Conservation (phyloP, 2,329 filamentous ascomycete species). For the Sclerotinia subarctica region DNA sequence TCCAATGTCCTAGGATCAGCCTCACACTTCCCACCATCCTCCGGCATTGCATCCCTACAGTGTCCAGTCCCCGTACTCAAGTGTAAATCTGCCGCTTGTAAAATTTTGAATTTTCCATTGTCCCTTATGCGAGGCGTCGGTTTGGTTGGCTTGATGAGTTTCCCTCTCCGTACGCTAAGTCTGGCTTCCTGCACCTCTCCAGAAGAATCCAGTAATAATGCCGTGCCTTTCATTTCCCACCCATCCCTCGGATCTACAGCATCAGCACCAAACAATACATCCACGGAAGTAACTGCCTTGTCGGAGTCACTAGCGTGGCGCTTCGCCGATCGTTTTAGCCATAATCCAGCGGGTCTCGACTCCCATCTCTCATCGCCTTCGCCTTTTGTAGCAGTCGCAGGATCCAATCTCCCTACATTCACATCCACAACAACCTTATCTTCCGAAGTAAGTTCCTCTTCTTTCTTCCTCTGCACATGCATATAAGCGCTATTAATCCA, state of each 20-base stretch:
- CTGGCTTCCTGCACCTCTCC: constrained; percentile 65
- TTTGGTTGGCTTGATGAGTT: constrained; percentile 60
- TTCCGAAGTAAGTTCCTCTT: constrained; percentile 63
- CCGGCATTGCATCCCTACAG: constrained; percentile 83
- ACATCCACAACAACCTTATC: constrained; percentile 63
- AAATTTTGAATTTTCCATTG: constrained; percentile 93
- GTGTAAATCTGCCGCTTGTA: constrained; percentile 94
- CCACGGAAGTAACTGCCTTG: constrained; percentile 60
- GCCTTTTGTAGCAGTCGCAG: constrained; percentile 51
- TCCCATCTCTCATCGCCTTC: constrained; percentile 61
- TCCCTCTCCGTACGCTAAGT: constrained; percentile 74
- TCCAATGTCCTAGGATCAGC: constrained; percentile 89
- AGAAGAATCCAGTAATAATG: constrained; percentile 65
- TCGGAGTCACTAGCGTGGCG: constrained; percentile 50
- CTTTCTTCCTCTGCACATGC: constrained; percentile 65
- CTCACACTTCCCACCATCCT: constrained; percentile 76
- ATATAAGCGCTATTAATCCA: constrained; percentile 66
- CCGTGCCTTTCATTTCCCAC: constrained; percentile 76
- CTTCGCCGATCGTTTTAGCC: constrained; percentile 52
- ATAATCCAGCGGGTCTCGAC: constrained; percentile 62
- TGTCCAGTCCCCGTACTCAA: constrained; percentile 82
- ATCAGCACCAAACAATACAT: constrained; percentile 68
- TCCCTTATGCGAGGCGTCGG: constrained; percentile 75
- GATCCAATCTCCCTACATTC: constrained; percentile 59
- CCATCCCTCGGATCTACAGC: constrained; percentile 84